Evolutionary conservation across 345 rosid species (phyloP), one percentile per base, ranked within the genome.

Genomic region (Gossypium anomalum): DNA sequence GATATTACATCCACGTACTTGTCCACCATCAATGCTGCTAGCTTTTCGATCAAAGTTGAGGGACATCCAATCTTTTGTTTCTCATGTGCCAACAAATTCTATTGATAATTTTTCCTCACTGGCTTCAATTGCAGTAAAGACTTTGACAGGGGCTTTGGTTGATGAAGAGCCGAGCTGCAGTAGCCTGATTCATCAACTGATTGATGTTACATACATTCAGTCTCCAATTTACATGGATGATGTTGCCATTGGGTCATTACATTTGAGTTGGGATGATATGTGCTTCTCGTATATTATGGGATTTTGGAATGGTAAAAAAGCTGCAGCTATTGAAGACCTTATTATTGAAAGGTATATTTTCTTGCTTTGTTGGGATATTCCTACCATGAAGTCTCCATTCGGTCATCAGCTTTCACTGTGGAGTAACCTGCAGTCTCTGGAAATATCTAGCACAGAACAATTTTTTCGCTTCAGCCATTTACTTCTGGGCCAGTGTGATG

Each of bases 331-430:
- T 80, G 98, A 89, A 87, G 99, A 93, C 77, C 85, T 93, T 76
- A 80, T 95, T 51, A 83, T 91, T 78, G 99, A 95, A 86, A 89
- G 99, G 83, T 95, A 95, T 80, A 59, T 91, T 63, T 95, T 90
- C 81, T 65, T 82, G 22, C 97, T 95, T 79, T 90, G 96, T 82
- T 88, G 89, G 84, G 99, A 95, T 84, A 79, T 91, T 75, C 85
- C 93, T 70, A 73, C 77, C 29, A 73, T 79, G 76, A 77, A 80
- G 56, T 73, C 77, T 48, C 57, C 81, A 48, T 66, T 76, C 51
- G 87, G 84, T 59, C 48, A 67, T 79, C 88, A 76, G 72, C 79
- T 84, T 76, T 80, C 83, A 49, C 60, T 76, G 67, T 70, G 78
- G 86, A 77, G 82, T 70, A 85, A 80, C 71, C 67, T 81, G 58